A percentile compares a stretch with the other conserved stretches of the same genome.
Conservation (phyloP, 2,329 filamentous ascomycete species). For the Calonectria montana region DNA sequence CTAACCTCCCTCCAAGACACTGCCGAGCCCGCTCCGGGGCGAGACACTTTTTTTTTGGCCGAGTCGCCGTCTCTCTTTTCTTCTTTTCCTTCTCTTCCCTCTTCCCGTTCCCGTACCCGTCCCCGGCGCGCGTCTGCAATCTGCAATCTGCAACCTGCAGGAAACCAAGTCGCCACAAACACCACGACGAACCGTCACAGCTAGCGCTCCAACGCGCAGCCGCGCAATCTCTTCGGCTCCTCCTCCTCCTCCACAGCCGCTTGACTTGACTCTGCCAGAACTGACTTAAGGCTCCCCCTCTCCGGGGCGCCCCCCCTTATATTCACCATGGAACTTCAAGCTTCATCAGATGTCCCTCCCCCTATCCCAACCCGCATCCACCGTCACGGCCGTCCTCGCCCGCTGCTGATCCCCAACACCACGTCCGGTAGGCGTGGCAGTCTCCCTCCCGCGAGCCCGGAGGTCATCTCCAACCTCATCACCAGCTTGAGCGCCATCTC, state of each 20-base stretch:
- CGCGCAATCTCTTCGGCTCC: not conserved
- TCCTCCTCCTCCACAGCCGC: not conserved
- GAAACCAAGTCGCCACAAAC: conserved; percentile 8
- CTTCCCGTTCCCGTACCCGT: not conserved
- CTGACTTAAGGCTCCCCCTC: conserved; percentile 4
- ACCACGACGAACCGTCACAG: not conserved
- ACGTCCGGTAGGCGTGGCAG: conserved; percentile 30
- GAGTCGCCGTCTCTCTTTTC: not conserved
- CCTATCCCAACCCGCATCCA: conserved; percentile 46
- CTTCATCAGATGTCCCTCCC: conserved; percentile 43
- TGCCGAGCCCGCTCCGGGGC: not conserved
- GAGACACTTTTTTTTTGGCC: not conserved
- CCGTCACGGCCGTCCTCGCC: conserved; percentile 29
- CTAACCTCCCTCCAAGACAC: not conserved
- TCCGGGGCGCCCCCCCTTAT: conserved; percentile 15
- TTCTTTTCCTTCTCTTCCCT: not conserved
- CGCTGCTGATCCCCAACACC: conserved; percentile 30
- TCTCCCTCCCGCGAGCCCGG: conserved; percentile 67
- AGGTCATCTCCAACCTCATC: conserved; percentile 77
- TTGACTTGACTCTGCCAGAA: not conserved
- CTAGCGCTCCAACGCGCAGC: not conserved
- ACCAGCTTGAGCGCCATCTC: conserved; percentile 77
- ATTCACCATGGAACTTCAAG: conserved; percentile 43
- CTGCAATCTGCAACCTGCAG: conserved; percentile 4
- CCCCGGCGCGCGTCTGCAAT: not conserved